Conservation (phyloP, 2,329 filamentous ascomycete species). For the Delphinella strobiligena region DNA sequence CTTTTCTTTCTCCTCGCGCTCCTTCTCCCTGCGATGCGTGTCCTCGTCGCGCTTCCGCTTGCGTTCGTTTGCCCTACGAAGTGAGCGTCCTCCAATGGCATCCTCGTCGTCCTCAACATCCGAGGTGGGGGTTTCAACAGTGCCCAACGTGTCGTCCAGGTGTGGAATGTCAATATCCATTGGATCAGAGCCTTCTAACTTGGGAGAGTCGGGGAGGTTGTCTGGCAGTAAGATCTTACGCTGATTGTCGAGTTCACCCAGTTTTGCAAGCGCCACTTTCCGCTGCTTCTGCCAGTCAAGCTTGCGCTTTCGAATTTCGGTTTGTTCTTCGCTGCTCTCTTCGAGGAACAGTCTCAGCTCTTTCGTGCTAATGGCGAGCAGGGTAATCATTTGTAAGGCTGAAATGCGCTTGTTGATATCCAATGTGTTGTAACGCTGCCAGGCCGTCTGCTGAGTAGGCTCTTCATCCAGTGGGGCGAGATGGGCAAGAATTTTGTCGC, state of each 20-base stretch:
- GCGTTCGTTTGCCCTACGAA: conserved; percentile 46
- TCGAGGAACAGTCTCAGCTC: conserved; percentile 81
- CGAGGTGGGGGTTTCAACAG: conserved; percentile 42
- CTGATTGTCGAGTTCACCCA: conserved; percentile 55
- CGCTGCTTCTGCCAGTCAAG: conserved; percentile 80
- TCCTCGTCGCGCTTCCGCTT: conserved; percentile 44
- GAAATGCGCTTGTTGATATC: conserved; percentile 74
- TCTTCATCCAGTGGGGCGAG: conserved; percentile 70
- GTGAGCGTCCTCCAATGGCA: conserved; percentile 45
- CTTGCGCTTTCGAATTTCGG: conserved; percentile 85
- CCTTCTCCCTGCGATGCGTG: conserved; percentile 54
- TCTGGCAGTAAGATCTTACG: conserved; percentile 61
- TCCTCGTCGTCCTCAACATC: conserved; percentile 57
- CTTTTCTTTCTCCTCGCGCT: conserved; percentile 46
- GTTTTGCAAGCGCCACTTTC: conserved; percentile 26
- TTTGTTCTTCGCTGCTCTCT: conserved; percentile 88
- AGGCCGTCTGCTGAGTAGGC: conserved; percentile 62
- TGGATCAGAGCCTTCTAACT: conserved; percentile 31
- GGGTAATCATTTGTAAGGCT: conserved; percentile 72
- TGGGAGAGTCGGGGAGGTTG: conserved; percentile 55
- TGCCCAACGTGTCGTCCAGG: conserved; percentile 37
- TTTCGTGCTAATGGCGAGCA: conserved; percentile 77
- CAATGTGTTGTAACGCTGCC: conserved; percentile 58
- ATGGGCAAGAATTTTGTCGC: conserved; percentile 66
- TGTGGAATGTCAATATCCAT: conserved; percentile 23